Percentiles rank a stretch among this genome's conserved stretches.
phyloP scores from a whole-genome alignment of 371 early-diverging fungal species.

The Mucor plumbeus region DNA sequence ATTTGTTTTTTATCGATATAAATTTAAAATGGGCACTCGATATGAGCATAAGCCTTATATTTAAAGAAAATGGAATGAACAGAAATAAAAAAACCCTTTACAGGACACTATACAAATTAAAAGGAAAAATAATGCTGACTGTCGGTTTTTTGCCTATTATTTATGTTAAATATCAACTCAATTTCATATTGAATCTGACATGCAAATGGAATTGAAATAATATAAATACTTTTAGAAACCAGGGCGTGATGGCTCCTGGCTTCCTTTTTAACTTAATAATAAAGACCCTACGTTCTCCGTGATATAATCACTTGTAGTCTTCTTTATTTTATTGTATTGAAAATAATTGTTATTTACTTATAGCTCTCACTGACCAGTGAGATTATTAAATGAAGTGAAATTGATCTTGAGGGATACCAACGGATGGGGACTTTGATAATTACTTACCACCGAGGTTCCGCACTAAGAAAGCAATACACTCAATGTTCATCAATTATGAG shows the following conservation, averaged over 20 bases:
- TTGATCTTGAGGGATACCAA: slow-evolving; percentile 4
- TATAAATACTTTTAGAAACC: no score
- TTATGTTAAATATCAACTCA: no score
- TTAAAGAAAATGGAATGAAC: background rate
- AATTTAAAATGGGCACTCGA: background rate
- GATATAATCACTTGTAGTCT: no score
- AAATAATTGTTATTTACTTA: no score
- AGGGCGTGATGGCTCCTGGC: no score
- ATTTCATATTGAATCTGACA: no score
- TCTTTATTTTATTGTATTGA: no score
- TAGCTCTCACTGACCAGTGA: background rate
- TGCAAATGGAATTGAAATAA: no score
- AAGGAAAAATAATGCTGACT: background rate
- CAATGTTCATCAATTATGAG: background rate
- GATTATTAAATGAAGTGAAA: background rate
- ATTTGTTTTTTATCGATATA: background rate
- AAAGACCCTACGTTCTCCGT: no score
- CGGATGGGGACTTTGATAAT: slow-evolving; percentile 5
- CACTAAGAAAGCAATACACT: background rate
- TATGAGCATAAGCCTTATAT: background rate
- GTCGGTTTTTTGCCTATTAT: no score
- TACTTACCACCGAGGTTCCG: slow-evolving; percentile 8
- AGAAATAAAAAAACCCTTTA: background rate
- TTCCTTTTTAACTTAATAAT: no score
- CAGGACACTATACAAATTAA: background rate